These are phyloP conservation scores for Colletotrichum lentis DNA, from an alignment of 2,329 filamentous ascomycete genomes.

Conservation along the genomic window DNA sequence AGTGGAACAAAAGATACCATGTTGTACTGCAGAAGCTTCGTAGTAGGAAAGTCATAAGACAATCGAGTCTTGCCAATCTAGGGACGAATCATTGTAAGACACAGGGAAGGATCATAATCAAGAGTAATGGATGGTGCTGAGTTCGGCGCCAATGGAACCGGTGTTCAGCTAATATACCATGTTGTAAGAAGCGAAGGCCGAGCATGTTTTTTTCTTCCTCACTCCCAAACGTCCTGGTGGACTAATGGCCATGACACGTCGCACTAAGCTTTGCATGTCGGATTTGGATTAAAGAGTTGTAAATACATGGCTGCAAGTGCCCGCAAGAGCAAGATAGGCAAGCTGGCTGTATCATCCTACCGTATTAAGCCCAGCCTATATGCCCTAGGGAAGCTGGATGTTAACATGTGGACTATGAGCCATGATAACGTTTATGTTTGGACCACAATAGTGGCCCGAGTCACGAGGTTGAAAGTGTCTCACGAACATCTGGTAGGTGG, in stretches of 20 bases:
- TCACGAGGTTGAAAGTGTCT: background rate
- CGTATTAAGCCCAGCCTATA: background rate
- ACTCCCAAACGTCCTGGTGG: too few species aligned
- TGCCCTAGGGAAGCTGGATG: too few species aligned
- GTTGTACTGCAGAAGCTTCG: background rate
- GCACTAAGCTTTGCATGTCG: too few species aligned
- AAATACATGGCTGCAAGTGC: too few species aligned
- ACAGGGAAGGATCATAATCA: background rate
- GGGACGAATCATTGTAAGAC: background rate
- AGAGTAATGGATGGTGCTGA: background rate
- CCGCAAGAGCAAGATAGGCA: too few species aligned
- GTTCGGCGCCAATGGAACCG: too few species aligned
- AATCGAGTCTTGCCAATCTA: background rate
- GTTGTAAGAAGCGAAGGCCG: background rate
- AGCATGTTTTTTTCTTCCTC: background rate
- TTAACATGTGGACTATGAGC: background rate
- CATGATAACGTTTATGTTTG: background rate
- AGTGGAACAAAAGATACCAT: slow-evolving; percentile 3
- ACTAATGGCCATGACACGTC: background rate
- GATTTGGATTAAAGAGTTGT: too few species aligned
- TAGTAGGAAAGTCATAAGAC: background rate
- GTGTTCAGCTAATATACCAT: background rate
- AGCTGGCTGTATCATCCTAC: background rate
- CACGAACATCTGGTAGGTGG: background rate
- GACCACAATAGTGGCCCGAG: background rate